Evolutionary conservation across 2,329 filamentous ascomycete species (phyloP).

Genomic region (Xylariaceae sp.): DNA sequence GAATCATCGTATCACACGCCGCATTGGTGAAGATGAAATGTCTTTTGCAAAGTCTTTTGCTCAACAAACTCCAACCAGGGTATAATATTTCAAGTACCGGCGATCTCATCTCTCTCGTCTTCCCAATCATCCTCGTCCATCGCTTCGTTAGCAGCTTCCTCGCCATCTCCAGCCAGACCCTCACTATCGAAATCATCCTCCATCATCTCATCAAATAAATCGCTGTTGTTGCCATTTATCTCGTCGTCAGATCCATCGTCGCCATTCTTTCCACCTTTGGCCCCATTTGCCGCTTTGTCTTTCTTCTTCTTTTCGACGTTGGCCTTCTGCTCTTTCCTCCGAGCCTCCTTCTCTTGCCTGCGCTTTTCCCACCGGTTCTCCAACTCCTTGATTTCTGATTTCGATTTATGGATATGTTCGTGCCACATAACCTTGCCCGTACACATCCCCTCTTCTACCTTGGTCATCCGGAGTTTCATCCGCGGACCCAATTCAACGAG

Average conservation of each 20-base stretch:
- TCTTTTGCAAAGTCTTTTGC: too few relatives aligned
- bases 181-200: constrained; percentile 48
- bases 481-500: constrained; percentile 88
- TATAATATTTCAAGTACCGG: constrained; percentile 12
- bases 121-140: constrained; percentile 51
- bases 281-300: constrained; percentile 40
- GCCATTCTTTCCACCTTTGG: constrained; percentile 26
- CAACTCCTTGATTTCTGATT: constrained; percentile 70
- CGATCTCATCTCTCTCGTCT: constrained; percentile 36
- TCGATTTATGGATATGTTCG: constrained; percentile 83
- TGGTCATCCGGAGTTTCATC: constrained; percentile 83
- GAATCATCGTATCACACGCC: too few relatives aligned
- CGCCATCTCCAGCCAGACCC: constrained; percentile 45
- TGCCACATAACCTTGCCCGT: constrained; percentile 95
- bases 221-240: constrained; percentile 37
- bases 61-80: not conserved
- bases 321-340: constrained; percentile 78
- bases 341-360: constrained; percentile 73
- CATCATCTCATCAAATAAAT: constrained; percentile 38
- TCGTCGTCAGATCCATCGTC: constrained; percentile 34
- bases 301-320: constrained; percentile 86
- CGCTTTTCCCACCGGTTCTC: constrained; percentile 80
- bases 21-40: too few relatives aligned
- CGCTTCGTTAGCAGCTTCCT: constrained; percentile 43
- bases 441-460: constrained; percentile 93